Percentiles rank a stretch among this genome's conserved stretches.
These are phyloP conservation scores for Hypoxylon sp. DNA, from an alignment of 2,329 filamentous ascomycete genomes.

Conservation along the genomic window DNA sequence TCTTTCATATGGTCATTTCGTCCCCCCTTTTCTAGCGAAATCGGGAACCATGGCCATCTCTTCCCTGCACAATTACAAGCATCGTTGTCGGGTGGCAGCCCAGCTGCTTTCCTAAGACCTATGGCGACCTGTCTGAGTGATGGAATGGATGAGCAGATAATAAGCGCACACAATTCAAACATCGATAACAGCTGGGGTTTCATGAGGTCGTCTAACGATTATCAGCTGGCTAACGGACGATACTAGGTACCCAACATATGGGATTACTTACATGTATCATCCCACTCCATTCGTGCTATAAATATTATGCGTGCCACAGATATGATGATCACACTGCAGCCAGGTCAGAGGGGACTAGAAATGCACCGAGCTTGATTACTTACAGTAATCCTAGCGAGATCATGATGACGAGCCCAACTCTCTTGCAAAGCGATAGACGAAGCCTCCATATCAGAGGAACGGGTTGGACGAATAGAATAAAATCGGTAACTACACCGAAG, in stretches of 20 bases:
- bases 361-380: constrained; percentile 1
- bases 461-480: constrained; percentile 37
- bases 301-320: constrained; percentile 36
- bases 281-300: constrained; percentile 12
- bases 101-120: too few species aligned
- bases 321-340: constrained; percentile 31
- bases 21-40: constrained; percentile 17
- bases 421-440: constrained; percentile 32
- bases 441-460: constrained; percentile 37
- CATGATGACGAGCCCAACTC: constrained; percentile 30
- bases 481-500: constrained; percentile 36
- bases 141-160: constrained; percentile 47
- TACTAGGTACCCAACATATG: background rate
- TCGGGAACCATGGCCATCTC: too few species aligned
- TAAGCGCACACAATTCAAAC: constrained; percentile 45
- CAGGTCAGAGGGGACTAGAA: constrained; percentile 5
- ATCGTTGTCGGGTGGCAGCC: too few species aligned
- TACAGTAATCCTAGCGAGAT: constrained; percentile 38
- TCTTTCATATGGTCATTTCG: constrained; percentile 31
- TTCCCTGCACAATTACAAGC: too few species aligned
- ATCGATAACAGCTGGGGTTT: constrained; percentile 46
- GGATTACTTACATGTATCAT: constrained; percentile 36
- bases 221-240: constrained; percentile 10
- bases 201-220: constrained; percentile 37
- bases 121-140: constrained; percentile 45